Evolutionary conservation across 306 rosid species (phyloP).

Genomic region (Astragalus membranaceus): DNA sequence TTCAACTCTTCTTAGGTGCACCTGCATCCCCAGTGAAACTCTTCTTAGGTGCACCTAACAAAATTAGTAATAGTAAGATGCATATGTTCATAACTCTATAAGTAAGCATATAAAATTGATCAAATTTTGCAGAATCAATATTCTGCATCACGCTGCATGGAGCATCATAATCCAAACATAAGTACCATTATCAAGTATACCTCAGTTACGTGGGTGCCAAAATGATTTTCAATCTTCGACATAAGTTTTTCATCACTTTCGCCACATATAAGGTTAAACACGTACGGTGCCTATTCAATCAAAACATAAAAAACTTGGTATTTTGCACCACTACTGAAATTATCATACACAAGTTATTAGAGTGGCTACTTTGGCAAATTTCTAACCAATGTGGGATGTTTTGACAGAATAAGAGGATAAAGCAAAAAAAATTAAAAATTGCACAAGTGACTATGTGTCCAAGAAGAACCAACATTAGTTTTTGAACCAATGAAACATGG

Average conservation of each 20-base stretch:
- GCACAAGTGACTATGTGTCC: no score
- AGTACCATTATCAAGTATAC: slow-evolving; percentile 16
- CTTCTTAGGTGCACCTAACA: slow-evolving; percentile 19
- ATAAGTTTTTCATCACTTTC: slow-evolving; percentile 5
- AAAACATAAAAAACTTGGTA: neutral
- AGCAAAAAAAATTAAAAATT: no score
- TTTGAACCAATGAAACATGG: no score
- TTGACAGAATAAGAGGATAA: no score
- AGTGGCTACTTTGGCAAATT: no score
- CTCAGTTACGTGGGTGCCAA: slow-evolving; percentile 38
- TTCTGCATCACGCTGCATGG: neutral
- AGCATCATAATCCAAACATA: neutral
- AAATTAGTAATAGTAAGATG: slow-evolving; percentile 12
- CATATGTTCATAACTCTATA: neutral
- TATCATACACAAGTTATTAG: neutral
- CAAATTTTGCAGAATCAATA: neutral
- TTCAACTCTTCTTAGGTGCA: slow-evolving; percentile 24
- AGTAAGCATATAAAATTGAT: neutral
- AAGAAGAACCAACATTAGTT: no score
- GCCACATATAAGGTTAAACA: slow-evolving; percentile 45
- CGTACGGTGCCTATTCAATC: slow-evolving; percentile 46
- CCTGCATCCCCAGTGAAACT: slow-evolving; percentile 22
- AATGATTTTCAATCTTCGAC: slow-evolving; percentile 43
- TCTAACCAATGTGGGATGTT: no score
- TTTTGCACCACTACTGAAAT: neutral